Percentiles rank a stretch among this genome's conserved stretches.
Evolutionary conservation across 495 filamentous ascomycete species (phyloP).

Genomic region (Aspergillus avenaceus): DNA sequence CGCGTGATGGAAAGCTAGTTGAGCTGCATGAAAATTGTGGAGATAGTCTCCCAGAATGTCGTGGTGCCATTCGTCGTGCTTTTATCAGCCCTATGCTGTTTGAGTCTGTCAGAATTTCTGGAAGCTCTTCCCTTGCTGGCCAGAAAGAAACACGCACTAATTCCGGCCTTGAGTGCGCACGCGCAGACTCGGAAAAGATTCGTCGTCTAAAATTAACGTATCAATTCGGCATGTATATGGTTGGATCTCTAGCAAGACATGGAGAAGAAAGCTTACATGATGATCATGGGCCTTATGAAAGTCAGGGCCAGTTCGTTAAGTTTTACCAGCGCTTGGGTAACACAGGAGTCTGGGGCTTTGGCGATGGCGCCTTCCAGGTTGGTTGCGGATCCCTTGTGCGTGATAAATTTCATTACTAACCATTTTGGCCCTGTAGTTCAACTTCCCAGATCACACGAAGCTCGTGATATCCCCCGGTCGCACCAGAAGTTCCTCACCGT

Average conservation of each 20-base stretch:
- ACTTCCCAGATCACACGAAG: constrained; percentile 98
- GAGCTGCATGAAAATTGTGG: constrained; percentile 78
- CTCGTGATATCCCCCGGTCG: constrained; percentile 72
- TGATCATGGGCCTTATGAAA: constrained; percentile 25
- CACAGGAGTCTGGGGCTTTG: constrained; percentile 85
- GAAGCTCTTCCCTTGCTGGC: constrained; percentile 15
- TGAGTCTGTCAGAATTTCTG: constrained; percentile 28
- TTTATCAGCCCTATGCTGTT: constrained; percentile 59
- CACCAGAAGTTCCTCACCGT: constrained; percentile 48
- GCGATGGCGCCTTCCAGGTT: constrained; percentile 81
- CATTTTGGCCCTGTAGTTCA: constrained; percentile 57
- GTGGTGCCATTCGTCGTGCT: constrained; percentile 58
- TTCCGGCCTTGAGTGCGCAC: constrained; percentile 48
- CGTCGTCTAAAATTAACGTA: constrained; percentile 77
- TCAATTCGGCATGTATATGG: constrained; percentile 96
- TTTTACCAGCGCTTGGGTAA: constrained; percentile 89
- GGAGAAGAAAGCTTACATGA: constrained; percentile 34
- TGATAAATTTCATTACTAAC: constrained; percentile 12
- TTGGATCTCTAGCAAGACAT: constrained; percentile 51
- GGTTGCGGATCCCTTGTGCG: constrained; percentile 9
- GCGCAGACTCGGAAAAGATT: constrained; percentile 63
- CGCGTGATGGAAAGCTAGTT: constrained; percentile 57
- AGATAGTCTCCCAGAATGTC: constrained; percentile 34
- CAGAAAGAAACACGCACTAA: constrained; percentile 47
- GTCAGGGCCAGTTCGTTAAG: constrained; percentile 62